A percentile compares a stretch with the other conserved stretches of the same genome.
Conservation (phyloP, 2,329 filamentous ascomycete species). For the Neofusicoccum kwambonambiense region DNA sequence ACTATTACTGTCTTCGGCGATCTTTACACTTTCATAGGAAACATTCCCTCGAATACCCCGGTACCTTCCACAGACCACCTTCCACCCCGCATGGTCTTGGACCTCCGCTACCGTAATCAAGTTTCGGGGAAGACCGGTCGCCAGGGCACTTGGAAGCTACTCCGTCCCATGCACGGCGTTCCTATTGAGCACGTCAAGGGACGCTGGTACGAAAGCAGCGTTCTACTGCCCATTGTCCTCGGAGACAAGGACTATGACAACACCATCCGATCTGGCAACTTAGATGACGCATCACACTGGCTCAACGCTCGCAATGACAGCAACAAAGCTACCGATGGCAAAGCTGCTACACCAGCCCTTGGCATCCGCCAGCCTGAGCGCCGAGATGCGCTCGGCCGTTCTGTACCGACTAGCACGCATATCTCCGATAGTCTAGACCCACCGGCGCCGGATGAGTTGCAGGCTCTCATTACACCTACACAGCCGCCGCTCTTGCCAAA, state of each 20-base stretch:
- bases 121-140: slow-evolving; percentile 39
- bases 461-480: neutral
- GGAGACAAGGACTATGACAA: slow-evolving; percentile 31
- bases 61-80: slow-evolving; percentile 40
- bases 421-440: slow-evolving; percentile 42
- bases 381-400: slow-evolving; percentile 42
- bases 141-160: slow-evolving; percentile 20
- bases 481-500: slow-evolving; percentile 16
- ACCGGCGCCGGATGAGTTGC: slow-evolving; percentile 23
- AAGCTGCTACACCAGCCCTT: slow-evolving; percentile 20
- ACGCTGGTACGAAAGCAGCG: slow-evolving; percentile 59
- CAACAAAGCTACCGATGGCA: neutral
- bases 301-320: slow-evolving; percentile 50
- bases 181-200: slow-evolving; percentile 55
- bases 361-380: slow-evolving; percentile 35
- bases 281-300: slow-evolving; percentile 43
- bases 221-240: slow-evolving; percentile 47
- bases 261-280: slow-evolving; percentile 38
- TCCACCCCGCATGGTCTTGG: slow-evolving; percentile 52
- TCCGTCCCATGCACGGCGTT: slow-evolving; percentile 27
- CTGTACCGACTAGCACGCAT: slow-evolving; percentile 38
- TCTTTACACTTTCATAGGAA: slow-evolving; percentile 49
- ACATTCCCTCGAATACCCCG: slow-evolving; percentile 32
- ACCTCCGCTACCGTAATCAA: slow-evolving; percentile 50
- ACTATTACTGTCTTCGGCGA: slow-evolving; percentile 46